A percentile compares a stretch with the other conserved stretches of the same genome.
phyloP scores from a whole-genome alignment of 2,329 filamentous ascomycete genomes.

The Cercospora zeina region DNA sequence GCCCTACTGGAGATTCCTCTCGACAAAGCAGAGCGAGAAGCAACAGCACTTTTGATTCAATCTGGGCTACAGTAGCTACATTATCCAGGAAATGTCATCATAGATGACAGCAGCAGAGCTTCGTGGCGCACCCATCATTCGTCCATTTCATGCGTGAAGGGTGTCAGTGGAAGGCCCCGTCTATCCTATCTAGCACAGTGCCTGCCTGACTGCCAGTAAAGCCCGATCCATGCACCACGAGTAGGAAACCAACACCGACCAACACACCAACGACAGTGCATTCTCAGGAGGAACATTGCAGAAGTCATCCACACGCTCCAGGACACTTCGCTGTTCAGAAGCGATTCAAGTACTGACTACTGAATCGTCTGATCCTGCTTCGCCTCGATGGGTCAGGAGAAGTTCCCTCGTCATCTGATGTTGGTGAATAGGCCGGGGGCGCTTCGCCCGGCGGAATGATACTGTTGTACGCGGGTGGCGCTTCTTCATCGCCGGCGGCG shows the following conservation, averaged over 20 bases:
- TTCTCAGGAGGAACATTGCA: too few relatives aligned
- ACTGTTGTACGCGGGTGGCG: constrained; percentile 38
- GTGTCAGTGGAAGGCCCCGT: constrained; percentile 1
- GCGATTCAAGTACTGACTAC: constrained; percentile 17
- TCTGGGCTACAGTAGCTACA: constrained; percentile 7
- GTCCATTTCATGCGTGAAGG: constrained; percentile 6
- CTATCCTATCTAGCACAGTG: not conserved
- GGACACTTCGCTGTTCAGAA: not conserved
- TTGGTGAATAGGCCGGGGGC: constrained; percentile 39
- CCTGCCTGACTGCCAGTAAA: not conserved
- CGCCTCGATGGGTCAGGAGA: constrained; percentile 4
- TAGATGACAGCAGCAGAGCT: constrained; percentile 6
- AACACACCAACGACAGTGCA: not conserved
- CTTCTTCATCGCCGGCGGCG: constrained; percentile 33
- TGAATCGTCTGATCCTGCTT: constrained; percentile 22
- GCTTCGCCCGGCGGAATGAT: constrained; percentile 35
- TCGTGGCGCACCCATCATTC: constrained; percentile 6
- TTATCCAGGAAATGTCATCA: not conserved
- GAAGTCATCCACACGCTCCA: not conserved
- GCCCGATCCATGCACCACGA: not conserved
- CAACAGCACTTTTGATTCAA: constrained; percentile 15
- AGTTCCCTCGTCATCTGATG: constrained; percentile 34
- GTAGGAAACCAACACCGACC: not conserved
- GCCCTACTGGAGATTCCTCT: not conserved
- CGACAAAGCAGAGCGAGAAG: not conserved